Evolutionary conservation across 495 filamentous ascomycete genomes (phyloP), one percentile per base, ranked within the genome.

Genomic region (Antarctomyces pellizariae): DNA sequence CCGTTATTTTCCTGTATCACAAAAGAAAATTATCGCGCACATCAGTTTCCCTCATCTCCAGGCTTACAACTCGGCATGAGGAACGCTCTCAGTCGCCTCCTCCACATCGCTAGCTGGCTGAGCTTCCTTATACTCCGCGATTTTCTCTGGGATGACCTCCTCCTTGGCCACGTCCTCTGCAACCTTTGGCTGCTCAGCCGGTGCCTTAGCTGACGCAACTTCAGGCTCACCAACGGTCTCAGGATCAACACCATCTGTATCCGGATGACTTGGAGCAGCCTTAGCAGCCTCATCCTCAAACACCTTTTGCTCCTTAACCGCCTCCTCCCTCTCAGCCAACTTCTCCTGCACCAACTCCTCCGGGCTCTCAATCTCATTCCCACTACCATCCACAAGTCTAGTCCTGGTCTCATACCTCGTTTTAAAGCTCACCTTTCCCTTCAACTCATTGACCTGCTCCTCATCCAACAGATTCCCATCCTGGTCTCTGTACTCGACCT

Each of bases 401-500:
- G 82, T 90, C 30, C 74, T 62, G 6, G 83, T 89, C 54, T 93
- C 84, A 42, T 92, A 93, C 29, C 71, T 68, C 5, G 86, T 97
- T 47, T 84, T 70, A 51, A 95, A 92, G 33, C 75, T 74, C 14
- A 95, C 82, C 50, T 91, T 84, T 38, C 84, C 86, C 39, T 74
- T 60, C 14, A 97, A 64, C 1, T 66, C 71, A 37, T 72, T 65
- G 23, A 97, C 84, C 34, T 91, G 65, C 38, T 74, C 68, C 33
- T 75, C 69, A 37, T 84, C 56, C 12, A 97, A 58, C 21, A 95
- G 39, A 38, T 93, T 91, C 26, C 86, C 86, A 35, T 90, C 56
- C 44, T 95, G 78, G 44, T 97, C 86, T 22, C 86, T 71, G 49
- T 90, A 97, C 50, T 97, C 86, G 33, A 93, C 58, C 33, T 71